Percentiles rank a stretch among this genome's conserved stretches.
Evolutionary conservation across 225 moss, liverwort and hornwort species (phyloP).

Genomic region (Polytrichum commune): DNA sequence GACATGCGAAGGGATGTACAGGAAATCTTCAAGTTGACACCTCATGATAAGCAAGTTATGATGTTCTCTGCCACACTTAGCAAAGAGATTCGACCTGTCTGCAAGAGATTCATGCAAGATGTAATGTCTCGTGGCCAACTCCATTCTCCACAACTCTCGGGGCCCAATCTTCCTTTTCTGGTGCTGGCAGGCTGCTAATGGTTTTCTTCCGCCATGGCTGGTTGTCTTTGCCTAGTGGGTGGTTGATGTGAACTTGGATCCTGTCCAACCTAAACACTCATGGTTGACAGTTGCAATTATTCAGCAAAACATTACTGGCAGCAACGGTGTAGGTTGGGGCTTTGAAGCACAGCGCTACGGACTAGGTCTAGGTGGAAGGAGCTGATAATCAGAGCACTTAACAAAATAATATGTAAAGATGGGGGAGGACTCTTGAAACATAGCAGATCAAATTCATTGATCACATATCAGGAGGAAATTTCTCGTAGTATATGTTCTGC

Average conservation of each 20-base stretch:
- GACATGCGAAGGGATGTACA: conserved; percentile 72
- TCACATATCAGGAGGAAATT: conserved; percentile 6
- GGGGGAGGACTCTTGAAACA: conserved; percentile 9
- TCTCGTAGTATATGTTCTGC: conserved; percentile 14
- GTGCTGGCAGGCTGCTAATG: conserved; percentile 41
- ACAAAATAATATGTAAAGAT: conserved; percentile 3
- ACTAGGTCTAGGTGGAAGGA: conserved; percentile 15
- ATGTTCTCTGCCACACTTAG: conserved; percentile 71
- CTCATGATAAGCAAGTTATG: conserved; percentile 74
- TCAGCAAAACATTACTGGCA: conserved; percentile 8
- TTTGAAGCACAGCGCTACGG: conserved; percentile 8
- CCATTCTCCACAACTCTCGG: conserved; percentile 28
- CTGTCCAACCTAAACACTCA: conserved; percentile 22
- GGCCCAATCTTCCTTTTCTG: conserved; percentile 36
- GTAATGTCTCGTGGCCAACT: conserved; percentile 46
- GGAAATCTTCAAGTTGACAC: conserved; percentile 64
- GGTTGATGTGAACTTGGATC: conserved; percentile 26
- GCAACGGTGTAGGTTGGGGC: conserved; percentile 15
- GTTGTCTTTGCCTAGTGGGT: conserved; percentile 32
- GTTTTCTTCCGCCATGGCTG: conserved; percentile 31
- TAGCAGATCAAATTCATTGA: conserved; percentile 8
- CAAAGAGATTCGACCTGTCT: conserved; percentile 68
- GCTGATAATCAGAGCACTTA: conserved; percentile 5
- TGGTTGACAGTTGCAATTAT: conserved; percentile 23
- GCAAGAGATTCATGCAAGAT: conserved; percentile 76